Evolutionary conservation across 129 eudicot species (phyloP), one percentile per base, ranked within the genome.

Genomic region (Artemisia annua): DNA sequence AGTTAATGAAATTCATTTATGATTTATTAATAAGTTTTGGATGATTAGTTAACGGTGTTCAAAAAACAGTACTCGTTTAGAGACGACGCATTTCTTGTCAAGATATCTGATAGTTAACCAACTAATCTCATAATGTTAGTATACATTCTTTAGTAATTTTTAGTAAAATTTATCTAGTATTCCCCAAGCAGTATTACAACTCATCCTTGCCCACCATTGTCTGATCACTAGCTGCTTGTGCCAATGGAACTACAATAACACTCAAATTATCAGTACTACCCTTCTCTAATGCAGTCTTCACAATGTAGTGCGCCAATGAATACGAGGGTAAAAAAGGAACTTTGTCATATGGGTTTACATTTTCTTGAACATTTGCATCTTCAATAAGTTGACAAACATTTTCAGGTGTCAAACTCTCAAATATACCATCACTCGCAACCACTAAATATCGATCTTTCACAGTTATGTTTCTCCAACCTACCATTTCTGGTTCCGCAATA

Each of bases 191-290:
- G 13, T 72, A 58, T 71, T 71, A 68, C 83, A 77, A 59, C 66
- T 77, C 72, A 49, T 48, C 73, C 30, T 65, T 78, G 63, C 32
- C 28, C 50, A 17, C 57, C 28, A 53, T 22, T 19, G 74, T 28
- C 48, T 20, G 35, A 30, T 30, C 69, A 57, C 68, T 50, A 58
- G 55, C 68, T 70, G 63, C 64, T 65, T 56, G 49, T 53, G 57
- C 71, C 75, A 87, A 35, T 17, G 89, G 88, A 75, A 83, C 73
- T 74, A 87, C 85, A 49, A 85, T 81, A n/a, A 83, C 97, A 18
- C 91, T 83, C 67, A 90, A 80, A 73, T 90, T 90, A 73, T 90
- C 97, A 26, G 58, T 81, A 75, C 96, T 85, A 71, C 97, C 95
- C 17, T 64, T 77, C 76, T 69, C 44, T 12, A 85, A 83, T 2